Conservation (phyloP, 129 eudicot species). For the Saussurea involucrata region DNA sequence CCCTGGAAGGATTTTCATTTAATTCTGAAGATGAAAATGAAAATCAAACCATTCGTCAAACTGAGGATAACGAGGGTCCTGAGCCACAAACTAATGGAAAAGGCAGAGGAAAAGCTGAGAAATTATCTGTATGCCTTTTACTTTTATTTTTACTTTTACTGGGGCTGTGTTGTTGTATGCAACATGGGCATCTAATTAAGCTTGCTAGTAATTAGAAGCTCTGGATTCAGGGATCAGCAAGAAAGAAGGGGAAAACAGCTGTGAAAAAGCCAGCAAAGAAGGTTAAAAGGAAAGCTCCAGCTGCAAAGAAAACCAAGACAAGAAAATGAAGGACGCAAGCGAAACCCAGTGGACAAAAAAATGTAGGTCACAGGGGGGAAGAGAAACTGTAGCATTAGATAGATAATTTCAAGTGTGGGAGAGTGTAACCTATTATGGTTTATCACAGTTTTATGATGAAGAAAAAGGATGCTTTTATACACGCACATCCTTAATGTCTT, state of each 20-base stretch:
- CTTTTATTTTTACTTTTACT: neutral
- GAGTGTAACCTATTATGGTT: too few relatives aligned
- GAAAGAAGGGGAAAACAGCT: slow-evolving; percentile 60
- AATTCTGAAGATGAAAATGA: slow-evolving; percentile 91
- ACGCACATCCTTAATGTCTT: neutral
- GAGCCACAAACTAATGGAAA: slow-evolving; percentile 58
- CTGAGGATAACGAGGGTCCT: slow-evolving; percentile 52
- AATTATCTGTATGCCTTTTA: slow-evolving; percentile 40
- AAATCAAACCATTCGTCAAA: slow-evolving; percentile 35
- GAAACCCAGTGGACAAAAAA: too few relatives aligned
- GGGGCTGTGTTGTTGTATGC: neutral
- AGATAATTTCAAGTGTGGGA: neutral
- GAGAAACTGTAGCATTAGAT: neutral
- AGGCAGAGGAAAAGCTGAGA: slow-evolving; percentile 57
- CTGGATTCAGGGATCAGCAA: slow-evolving; percentile 50
- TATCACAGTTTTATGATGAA: neutral
- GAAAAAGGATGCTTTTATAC: neutral
- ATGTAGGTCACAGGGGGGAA: too few relatives aligned
- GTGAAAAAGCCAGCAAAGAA: slow-evolving; percentile 70
- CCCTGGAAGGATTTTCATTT: slow-evolving; percentile 85
- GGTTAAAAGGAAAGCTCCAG: slow-evolving; percentile 72
- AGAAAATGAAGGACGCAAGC: slow-evolving; percentile 50
- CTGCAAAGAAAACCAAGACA: slow-evolving; percentile 64
- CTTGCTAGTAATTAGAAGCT: slow-evolving; percentile 19
- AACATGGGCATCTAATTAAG: neutral